These are phyloP conservation scores for Lyophyllum atratum DNA, from an alignment of 768 basidiomycete genomes.

Conservation along the genomic window DNA sequence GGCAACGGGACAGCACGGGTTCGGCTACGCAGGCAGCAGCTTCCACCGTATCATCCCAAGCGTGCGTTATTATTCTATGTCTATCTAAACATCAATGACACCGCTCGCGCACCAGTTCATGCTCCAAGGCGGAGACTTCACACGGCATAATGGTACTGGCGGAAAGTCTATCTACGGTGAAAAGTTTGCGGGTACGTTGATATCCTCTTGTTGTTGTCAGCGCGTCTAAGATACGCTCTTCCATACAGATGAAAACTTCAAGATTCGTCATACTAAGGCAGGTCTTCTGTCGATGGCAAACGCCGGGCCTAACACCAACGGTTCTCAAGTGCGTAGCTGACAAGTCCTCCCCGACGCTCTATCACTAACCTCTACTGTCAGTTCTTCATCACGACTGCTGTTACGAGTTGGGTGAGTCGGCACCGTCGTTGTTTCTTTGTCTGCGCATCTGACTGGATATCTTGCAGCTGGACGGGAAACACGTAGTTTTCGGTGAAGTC, in stretches of 20 bases:
- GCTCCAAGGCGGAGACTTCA: constrained; percentile 90
- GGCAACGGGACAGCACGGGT: constrained; percentile 64
- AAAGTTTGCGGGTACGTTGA: constrained; percentile 64
- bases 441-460: background rate
- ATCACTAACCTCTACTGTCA: constrained; percentile 19
- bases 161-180: constrained; percentile 87
- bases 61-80: constrained; percentile 34
- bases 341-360: background rate
- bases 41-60: constrained; percentile 79
- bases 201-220: background rate
- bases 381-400: constrained; percentile 80
- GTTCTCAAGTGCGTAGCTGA: constrained; percentile 58
- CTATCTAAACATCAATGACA: background rate
- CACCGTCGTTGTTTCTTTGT: background rate
- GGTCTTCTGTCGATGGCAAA: constrained; percentile 87
- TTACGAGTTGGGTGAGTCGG: constrained; percentile 62
- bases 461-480: constrained; percentile 57
- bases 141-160: constrained; percentile 71
- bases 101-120: constrained; percentile 53
- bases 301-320: constrained; percentile 79
- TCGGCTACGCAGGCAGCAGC: constrained; percentile 67
- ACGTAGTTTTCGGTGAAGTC: constrained; percentile 76
- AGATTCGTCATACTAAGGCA: constrained; percentile 59
- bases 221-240: background rate
- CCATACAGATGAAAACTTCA: constrained; percentile 68